A percentile compares a stretch with the other conserved stretches of the same genome.
Evolutionary conservation across 306 rosid genomes (phyloP).

Genomic region (Dryas alaskensis): DNA sequence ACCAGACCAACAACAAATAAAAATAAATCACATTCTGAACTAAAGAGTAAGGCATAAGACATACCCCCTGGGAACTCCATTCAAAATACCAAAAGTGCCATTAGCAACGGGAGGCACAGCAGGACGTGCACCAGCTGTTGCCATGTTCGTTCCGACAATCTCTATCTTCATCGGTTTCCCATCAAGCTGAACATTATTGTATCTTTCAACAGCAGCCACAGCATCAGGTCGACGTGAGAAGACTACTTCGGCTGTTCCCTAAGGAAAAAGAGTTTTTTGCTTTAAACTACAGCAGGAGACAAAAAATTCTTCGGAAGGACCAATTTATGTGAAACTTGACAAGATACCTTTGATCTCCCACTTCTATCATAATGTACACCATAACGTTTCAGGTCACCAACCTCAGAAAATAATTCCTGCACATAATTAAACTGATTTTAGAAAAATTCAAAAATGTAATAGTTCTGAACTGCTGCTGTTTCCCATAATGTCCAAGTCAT

Average conservation of each 20-base stretch:
- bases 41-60: background rate
- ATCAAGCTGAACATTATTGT: conserved; percentile 89
- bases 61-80: conserved; percentile 65
- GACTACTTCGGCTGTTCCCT: conserved; percentile 96
- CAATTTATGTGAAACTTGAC: conserved; percentile 27
- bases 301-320: conserved; percentile 32
- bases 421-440: conserved; percentile 2
- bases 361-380: conserved; percentile 81
- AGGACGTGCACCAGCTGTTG: conserved; percentile 40
- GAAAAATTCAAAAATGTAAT: background rate
- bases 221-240: conserved; percentile 79
- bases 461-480: background rate
- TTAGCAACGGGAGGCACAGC: conserved; percentile 40
- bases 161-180: conserved; percentile 96
- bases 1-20: background rate
- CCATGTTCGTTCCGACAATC: conserved; percentile 80
- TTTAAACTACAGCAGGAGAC: conserved; percentile 35
- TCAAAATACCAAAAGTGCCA: conserved; percentile 48
- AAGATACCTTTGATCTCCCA: conserved; percentile 93
- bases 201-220: conserved; percentile 87
- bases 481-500: background rate
- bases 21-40: background rate
- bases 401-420: conserved; percentile 94
- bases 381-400: conserved; percentile 84
- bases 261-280: conserved; percentile 31